Base-by-base conservation (phyloP, 441 rosid genomes). In the Erysimum cheiri region DNA sequence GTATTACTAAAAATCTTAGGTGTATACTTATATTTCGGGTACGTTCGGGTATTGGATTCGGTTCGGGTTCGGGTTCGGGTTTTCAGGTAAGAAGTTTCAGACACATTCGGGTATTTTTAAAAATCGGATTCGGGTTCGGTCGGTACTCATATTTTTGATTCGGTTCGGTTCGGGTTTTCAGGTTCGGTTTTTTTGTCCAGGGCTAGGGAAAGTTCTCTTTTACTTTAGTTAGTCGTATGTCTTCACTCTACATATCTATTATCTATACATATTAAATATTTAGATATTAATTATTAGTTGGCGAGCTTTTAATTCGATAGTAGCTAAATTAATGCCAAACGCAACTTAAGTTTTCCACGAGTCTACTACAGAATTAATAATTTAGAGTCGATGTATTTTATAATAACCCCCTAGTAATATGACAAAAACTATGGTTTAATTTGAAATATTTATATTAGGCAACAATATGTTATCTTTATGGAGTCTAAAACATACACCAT, bases 121-220 rank as follows among this genome's bases (percentile, higher is more conserved):
- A n/a, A n/a, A n/a, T n/a, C n/a, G n/a, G n/a, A n/a, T n/a, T n/a
- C n/a, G n/a, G n/a, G n/a, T n/a, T n/a, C n/a, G n/a, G n/a, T n/a
- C n/a, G n/a, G n/a, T n/a, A n/a, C n/a, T n/a, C n/a, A n/a, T n/a
- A n/a, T n/a, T n/a, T n/a, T n/a, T n/a, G n/a, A n/a, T n/a, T n/a
- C n/a, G n/a, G n/a, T n/a, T n/a, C n/a, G n/a, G n/a, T n/a, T n/a
- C n/a, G n/a, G n/a, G n/a, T n/a, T n/a, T n/a, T n/a, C n/a, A n/a
- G n/a, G n/a, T n/a, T n/a, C n/a, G n/a, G n/a, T n/a, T n/a, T n/a
- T n/a, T n/a, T n/a, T n/a, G n/a, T n/a, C n/a, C n/a, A n/a, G n/a
- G n/a, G n/a, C n/a, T n/a, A n/a, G 61, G 35, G 66, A 75, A 75
- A 75, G 62, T 70, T 75, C 75, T 64, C 57, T 48, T 69, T 67